These are phyloP conservation scores for Darksidea phi DNA, from an alignment of 495 filamentous ascomycete genomes.

Conservation along the genomic window DNA sequence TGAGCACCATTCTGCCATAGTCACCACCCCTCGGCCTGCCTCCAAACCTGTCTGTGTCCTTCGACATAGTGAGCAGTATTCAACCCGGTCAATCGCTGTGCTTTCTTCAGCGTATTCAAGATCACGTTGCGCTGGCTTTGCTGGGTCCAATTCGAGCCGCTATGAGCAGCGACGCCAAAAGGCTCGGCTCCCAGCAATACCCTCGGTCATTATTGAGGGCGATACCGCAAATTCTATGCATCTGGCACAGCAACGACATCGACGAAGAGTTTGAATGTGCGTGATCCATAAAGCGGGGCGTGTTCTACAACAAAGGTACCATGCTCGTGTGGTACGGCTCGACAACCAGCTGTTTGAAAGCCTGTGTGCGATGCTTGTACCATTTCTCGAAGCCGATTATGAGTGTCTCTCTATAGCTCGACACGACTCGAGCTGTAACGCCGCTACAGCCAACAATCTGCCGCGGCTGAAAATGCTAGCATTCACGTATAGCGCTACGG, in stretches of 20 bases:
- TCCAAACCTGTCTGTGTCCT: neutral
- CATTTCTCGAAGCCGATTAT: slow-evolving; percentile 4
- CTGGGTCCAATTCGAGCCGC: slow-evolving; percentile 8
- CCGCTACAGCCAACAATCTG: neutral
- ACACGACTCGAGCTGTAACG: neutral
- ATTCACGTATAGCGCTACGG: neutral
- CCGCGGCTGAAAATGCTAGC: slow-evolving; percentile 1
- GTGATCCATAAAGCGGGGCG: slow-evolving; percentile 4
- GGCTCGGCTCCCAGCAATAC: slow-evolving; percentile 15
- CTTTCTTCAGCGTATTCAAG: neutral
- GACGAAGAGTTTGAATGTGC: neutral
- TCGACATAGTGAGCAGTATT: neutral
- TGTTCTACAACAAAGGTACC: slow-evolving; percentile 16
- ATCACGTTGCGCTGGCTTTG: slow-evolving; percentile 10
- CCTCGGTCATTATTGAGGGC: slow-evolving; percentile 12
- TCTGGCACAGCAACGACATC: slow-evolving; percentile 17
- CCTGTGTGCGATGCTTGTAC: neutral
- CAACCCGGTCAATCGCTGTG: slow-evolving; percentile 10
- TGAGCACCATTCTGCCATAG: too few species aligned
- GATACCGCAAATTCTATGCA: slow-evolving; percentile 18
- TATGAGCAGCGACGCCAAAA: slow-evolving; percentile 11
- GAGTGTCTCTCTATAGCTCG: slow-evolving; percentile 3
- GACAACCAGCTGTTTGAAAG: slow-evolving; percentile 6
- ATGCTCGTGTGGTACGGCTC: slow-evolving; percentile 22
- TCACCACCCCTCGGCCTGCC: slow-evolving; percentile 6